Evolutionary conservation across 2,329 filamentous ascomycete genomes (phyloP).

Genomic region (Chalara sp.): DNA sequence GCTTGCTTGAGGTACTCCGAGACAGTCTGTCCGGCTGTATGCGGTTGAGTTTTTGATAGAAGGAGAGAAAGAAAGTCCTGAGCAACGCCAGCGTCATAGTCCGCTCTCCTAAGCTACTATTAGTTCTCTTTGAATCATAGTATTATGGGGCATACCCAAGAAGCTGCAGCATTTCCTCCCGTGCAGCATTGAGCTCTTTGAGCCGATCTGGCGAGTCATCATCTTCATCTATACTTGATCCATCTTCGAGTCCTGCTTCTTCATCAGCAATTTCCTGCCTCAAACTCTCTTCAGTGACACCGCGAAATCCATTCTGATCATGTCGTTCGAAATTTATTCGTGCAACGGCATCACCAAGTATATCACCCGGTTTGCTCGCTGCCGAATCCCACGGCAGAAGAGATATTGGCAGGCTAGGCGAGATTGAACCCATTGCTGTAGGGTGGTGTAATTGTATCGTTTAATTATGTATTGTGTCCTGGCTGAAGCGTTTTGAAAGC

Average conservation of each 20-base stretch:
- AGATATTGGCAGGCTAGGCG: slow-evolving; percentile 44
- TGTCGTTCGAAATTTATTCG: slow-evolving; percentile 68
- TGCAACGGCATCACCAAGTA: slow-evolving; percentile 57
- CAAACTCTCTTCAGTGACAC: slow-evolving; percentile 68
- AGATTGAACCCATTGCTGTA: slow-evolving; percentile 25
- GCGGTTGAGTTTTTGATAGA: slow-evolving; percentile 64
- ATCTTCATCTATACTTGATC: slow-evolving; percentile 36
- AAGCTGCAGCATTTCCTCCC: slow-evolving; percentile 50
- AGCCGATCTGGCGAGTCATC: slow-evolving; percentile 33
- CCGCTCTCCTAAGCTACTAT: slow-evolving; percentile 31
- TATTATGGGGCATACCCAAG: slow-evolving; percentile 42
- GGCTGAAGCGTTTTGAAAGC: too few relatives aligned
- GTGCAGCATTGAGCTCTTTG: slow-evolving; percentile 35
- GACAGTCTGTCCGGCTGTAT: slow-evolving; percentile 62
- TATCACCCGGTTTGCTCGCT: slow-evolving; percentile 46
- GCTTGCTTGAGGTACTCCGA: slow-evolving; percentile 63
- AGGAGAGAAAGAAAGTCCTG: slow-evolving; percentile 81
- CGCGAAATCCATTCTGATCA: slow-evolving; percentile 68
- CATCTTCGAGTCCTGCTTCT: slow-evolving; percentile 31
- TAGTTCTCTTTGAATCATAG: slow-evolving; percentile 4
- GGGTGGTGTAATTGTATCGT: too few relatives aligned
- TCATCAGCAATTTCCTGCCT: slow-evolving; percentile 56
- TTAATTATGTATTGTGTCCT: too few relatives aligned
- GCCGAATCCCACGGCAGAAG: slow-evolving; percentile 54
- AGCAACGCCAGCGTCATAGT: slow-evolving; percentile 59